phyloP scores from a whole-genome alignment of 2,329 filamentous ascomycete genomes.

The Talaromyces sp. region DNA sequence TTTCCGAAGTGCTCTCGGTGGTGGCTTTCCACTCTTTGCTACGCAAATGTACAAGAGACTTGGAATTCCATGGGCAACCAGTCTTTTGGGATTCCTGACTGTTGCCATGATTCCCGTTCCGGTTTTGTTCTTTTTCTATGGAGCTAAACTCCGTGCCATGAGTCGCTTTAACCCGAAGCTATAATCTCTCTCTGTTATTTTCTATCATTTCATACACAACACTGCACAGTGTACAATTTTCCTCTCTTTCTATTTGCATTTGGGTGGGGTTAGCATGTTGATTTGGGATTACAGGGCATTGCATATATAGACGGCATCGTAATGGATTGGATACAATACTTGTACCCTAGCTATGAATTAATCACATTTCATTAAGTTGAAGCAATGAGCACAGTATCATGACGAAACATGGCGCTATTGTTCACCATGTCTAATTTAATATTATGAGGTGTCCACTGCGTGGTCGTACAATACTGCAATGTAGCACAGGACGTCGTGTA shows the following conservation, averaged over 20 bases:
- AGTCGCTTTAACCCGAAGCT: conserved; percentile 36
- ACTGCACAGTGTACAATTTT: not conserved
- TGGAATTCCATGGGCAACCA: conserved; percentile 41
- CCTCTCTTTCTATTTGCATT: not conserved
- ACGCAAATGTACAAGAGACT: conserved; percentile 39
- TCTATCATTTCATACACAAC: not conserved
- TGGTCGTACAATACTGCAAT: not conserved
- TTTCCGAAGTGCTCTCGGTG: conserved; percentile 34
- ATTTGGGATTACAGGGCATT: not conserved
- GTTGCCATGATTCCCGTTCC: conserved; percentile 47
- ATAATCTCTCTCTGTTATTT: not conserved
- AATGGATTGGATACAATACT: not conserved
- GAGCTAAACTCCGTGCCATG: conserved; percentile 42
- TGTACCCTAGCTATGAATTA: not conserved
- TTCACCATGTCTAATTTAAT: not conserved
- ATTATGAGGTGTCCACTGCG: not conserved
- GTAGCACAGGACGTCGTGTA: not conserved
- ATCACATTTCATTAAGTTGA: not conserved
- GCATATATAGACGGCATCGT: not conserved
- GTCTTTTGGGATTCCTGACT: conserved; percentile 38
- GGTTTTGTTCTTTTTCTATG: conserved; percentile 49
- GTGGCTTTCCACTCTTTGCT: conserved; percentile 35
- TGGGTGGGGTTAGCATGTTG: not conserved
- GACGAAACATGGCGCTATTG: not conserved
- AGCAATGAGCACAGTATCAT: not conserved